Evolutionary conservation across 306 rosid species (phyloP), one percentile per base, ranked within the genome.

Genomic region (Inga laurina): DNA sequence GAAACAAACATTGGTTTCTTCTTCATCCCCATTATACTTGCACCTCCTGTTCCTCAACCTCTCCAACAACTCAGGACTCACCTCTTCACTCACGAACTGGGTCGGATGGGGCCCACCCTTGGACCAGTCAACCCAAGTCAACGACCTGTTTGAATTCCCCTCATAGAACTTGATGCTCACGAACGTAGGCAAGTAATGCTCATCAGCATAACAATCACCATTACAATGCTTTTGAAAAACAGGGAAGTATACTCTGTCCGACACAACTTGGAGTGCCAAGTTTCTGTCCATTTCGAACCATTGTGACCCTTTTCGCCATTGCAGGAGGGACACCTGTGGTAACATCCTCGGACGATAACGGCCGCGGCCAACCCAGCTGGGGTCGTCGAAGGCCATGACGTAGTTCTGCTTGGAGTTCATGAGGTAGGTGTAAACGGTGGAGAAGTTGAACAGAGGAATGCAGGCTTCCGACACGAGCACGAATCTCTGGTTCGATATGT

Each of bases 101-200:
- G 83, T 82, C 0, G 98, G 98, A 79, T 94, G 98, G 1, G 87
- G 81, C 21, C 97, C 97, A 10, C 92, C 87, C 85, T 81, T 87
- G 4, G 97, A 90, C 94, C 96, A 94, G 35, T 94, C 93, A 32
- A 86, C 94, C 95, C 97, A 93, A 43, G 97, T 93, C 91, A 94
- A 84, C 46, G 89, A 91, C 87, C 92, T 85, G 7, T 93, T 90
- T 0, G 97, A 91, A 24, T 91, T 94, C 62, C 54, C 79, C 75
- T 82, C 73, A 89, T 87, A 51, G 45, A 84, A 90, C 67, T 46
- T 74, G 21, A 91, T 89, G 84, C 82, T 92, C 81, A 91, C 85
- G 12, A 85, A 85, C 0, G 97, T 94, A 21, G 97, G 91, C 87
- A 94, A 70, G 79, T 94, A 94, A 48, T 94, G 98, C 59, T 94